These are phyloP conservation scores for Grosmannia penicillata DNA, from an alignment of 2,329 filamentous ascomycete species.

Conservation along the genomic window DNA sequence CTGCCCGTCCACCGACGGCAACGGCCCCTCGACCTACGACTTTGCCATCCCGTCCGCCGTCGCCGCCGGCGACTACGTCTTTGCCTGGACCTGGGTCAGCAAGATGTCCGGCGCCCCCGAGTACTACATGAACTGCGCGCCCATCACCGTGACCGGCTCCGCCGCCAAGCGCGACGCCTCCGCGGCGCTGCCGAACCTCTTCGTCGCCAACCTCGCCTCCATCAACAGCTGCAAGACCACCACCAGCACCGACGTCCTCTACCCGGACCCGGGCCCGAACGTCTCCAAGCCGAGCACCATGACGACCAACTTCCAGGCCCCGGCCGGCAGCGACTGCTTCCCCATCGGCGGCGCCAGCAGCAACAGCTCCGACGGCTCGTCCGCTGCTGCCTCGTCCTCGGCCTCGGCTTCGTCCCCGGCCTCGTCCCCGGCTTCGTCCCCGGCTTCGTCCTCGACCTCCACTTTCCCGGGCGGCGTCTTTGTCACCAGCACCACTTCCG, in stretches of 20 bases:
- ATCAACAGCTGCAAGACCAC: slow-evolving; percentile 4
- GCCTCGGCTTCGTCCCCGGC: slow-evolving; percentile 1
- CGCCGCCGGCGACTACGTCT: slow-evolving; percentile 26
- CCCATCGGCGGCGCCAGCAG: slow-evolving; percentile 3
- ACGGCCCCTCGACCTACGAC: slow-evolving; percentile 12
- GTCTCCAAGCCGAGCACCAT: slow-evolving; percentile 12
- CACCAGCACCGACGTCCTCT: slow-evolving; percentile 12
- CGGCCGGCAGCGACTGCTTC: slow-evolving; percentile 10
- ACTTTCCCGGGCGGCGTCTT: slow-evolving; percentile 1
- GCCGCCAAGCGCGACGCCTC: slow-evolving; percentile 7
- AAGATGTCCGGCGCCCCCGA: slow-evolving; percentile 42
- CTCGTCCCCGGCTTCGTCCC: neutral
- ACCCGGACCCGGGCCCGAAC: slow-evolving; percentile 13
- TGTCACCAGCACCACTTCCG: slow-evolving; percentile 2
- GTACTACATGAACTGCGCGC: slow-evolving; percentile 56
- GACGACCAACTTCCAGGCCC: slow-evolving; percentile 8
- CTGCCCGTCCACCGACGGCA: slow-evolving; percentile 14
- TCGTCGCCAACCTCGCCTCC: slow-evolving; percentile 9
- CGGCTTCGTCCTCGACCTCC: neutral
- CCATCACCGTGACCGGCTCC: slow-evolving; percentile 30
- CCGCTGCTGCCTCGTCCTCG: neutral
- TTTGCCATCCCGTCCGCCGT: slow-evolving; percentile 15
- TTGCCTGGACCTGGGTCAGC: slow-evolving; percentile 50
- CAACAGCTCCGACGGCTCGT: neutral
- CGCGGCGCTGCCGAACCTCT: too few relatives aligned